Base-by-base conservation (phyloP, 345 rosid genomes). In the Gossypium raimondii region DNA sequence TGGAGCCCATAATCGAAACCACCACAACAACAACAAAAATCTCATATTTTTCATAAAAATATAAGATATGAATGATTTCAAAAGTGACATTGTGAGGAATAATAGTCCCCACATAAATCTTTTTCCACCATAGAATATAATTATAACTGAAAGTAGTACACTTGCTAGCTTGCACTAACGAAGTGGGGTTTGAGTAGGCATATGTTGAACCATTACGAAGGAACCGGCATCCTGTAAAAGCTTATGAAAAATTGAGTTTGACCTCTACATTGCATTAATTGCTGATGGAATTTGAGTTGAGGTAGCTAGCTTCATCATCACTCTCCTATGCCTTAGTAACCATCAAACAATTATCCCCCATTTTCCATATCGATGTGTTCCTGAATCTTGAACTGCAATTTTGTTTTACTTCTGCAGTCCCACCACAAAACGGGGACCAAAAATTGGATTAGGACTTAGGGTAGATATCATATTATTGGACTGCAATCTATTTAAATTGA, bases 81-180 rank as follows among this genome's bases (percentile, higher is more conserved):
- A 79, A 77, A 84, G 79, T 75, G 66, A 77, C 27, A 71, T 81
- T 73, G 80, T 76, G 77, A 70, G 83, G 84, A 83, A 83, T 84
- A 72, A 80, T 61, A 81, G 88, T 77, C 84, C 87, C 90, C 84
- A 78, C 88, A 77, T 11, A 75, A 67, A 74, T 1, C 72, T 55
- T 67, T 45, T 81, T 78, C 83, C 76, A 80, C 86, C 80, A 16
- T 66, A 64, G 83, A 85, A 87, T 85, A 87, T 85, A 83, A 78
- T 69, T 58, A 66, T 70, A 62, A 75, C 51, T 69, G 59, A 38
- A 55, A 50, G 72, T 14, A 20, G 38, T 4, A 82, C 81, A 85
- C 43, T 78, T 78, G 67, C 38, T 73, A 55, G 72, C 73, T 76
- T 79, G 78, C 83, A 78, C 79, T 76, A 73, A 38, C 80, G 70